Conservation (phyloP, 1,139 yeast genomes). For the Kodamaea alishanica region DNA sequence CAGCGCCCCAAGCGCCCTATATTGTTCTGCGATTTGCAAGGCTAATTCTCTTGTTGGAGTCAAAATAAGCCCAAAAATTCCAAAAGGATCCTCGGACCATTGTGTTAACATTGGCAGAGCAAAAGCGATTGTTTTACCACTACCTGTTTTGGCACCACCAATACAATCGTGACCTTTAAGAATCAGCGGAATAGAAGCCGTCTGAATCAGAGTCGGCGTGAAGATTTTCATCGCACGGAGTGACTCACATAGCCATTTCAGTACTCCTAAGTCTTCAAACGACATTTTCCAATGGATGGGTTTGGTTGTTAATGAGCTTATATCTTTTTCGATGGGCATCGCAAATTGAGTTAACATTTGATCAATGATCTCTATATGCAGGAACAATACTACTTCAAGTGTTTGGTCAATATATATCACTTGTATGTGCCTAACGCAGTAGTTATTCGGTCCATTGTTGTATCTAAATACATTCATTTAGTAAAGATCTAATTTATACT, state of each 20-base stretch:
- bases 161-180: constrained; percentile 84
- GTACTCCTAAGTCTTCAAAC: constrained; percentile 68
- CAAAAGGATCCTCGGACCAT: constrained; percentile 95
- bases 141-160: constrained; percentile 98
- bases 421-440: too few relatives aligned
- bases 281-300: constrained; percentile 21
- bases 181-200: constrained; percentile 84
- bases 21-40: constrained; percentile 94
- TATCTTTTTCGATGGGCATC: neutral
- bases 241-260: constrained; percentile 84
- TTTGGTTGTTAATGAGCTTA: constrained; percentile 1
- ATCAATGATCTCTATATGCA: too few relatives aligned
- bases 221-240: constrained; percentile 76
- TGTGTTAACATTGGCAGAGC: constrained; percentile 92
- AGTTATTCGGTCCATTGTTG: too few relatives aligned
- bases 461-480: too few relatives aligned
- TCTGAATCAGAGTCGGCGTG: constrained; percentile 82
- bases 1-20: constrained; percentile 84
- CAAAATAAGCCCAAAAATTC: constrained; percentile 80
- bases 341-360: too few relatives aligned
- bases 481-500: too few relatives aligned
- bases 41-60: constrained; percentile 98
- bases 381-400: too few relatives aligned
- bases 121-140: constrained; percentile 96
- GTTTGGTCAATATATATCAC: too few relatives aligned